Conservation (phyloP, 345 rosid genomes). For the Boechera retrofracta region DNA sequence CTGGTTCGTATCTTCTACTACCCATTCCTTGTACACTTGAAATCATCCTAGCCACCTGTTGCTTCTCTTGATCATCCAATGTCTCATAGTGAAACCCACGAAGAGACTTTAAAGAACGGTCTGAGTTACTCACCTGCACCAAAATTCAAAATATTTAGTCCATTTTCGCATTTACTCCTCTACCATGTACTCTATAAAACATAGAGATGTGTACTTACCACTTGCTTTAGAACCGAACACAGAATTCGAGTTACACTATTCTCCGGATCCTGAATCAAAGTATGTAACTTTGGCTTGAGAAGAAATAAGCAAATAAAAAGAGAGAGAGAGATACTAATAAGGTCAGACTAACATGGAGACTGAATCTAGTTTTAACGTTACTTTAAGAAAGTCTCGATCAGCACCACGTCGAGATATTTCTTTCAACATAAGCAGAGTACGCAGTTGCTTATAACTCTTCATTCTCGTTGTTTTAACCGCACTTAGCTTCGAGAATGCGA, state of each 20-base stretch:
- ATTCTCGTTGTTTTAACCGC: conserved; percentile 47
- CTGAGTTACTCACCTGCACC: conserved; percentile 47
- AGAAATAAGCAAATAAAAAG: conserved; percentile 5
- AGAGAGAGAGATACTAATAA: conserved; percentile 1
- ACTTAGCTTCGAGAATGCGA: conserved; percentile 47
- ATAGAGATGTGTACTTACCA: conserved; percentile 35
- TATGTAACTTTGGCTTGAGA: conserved; percentile 2
- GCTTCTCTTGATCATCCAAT: conserved; percentile 45
- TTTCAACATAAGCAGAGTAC: conserved; percentile 49
- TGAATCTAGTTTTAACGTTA: conserved; percentile 23
- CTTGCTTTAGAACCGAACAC: conserved; percentile 50
- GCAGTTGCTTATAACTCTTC: conserved; percentile 49
- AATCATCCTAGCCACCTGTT: conserved; percentile 38
- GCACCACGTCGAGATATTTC: conserved; percentile 52
- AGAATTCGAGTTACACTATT: conserved; percentile 49
- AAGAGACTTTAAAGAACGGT: conserved; percentile 43
- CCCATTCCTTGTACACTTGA: conserved; percentile 45
- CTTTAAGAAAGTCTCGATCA: conserved; percentile 48
- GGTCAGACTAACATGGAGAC: conserved; percentile 29
- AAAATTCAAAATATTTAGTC: not conserved
- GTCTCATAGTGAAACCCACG: conserved; percentile 45
- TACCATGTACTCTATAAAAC: not conserved
- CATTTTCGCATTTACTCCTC: not conserved
- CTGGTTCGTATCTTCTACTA: conserved; percentile 46
- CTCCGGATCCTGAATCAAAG: conserved; percentile 49